Evolutionary conservation across 1,284 basidiomycete genomes (phyloP), one percentile per base, ranked within the genome.

Genomic region (Cutaneotrichosporon sp.): DNA sequence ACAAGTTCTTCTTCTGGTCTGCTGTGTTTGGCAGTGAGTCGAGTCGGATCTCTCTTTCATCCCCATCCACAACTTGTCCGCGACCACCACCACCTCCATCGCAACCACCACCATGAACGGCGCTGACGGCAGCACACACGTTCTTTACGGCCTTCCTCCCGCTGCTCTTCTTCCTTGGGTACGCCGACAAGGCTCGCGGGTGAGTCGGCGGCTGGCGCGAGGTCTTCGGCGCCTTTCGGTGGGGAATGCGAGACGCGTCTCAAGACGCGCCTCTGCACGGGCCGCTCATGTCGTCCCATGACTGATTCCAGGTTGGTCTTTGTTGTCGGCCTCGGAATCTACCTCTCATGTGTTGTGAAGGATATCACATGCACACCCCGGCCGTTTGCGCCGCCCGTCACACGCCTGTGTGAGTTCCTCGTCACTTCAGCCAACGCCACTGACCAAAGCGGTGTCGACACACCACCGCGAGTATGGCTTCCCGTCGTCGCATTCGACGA

Each of bases 401-500:
- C 88, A 8, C 86, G 96, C 46, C 83, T 98, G 4, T 73, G 80
- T 80, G 58, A 68, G 78, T 38, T 18, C 8, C 26, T n/a, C 6
- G 18, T 8, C 34, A 14, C 32, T 2, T 1, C 31, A 26, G 1
- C 14, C n/a, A 5, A 14, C 21, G 13, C 30, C 61, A 59, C 55
- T 49, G 49, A 56, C 52, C 2, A 5, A 70, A 93, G 91, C 89
- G 4, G 90, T 93, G 69, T 90, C 90, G 46, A 87, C 85, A 0
- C 91, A 92, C 73, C 90, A 92, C 51, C 75, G 81, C 49, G 82
- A 82, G 69, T 80, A 80, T 60, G 79, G 96, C 18, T 97, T 98
- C 76, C 95, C 94, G 0, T 97, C 94, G 0, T 97, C 95, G 0
- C 96, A 99, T 76, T 91, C 92, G 2, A 93, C 95, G 1, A 97